These are phyloP conservation scores for Lepidium sativum DNA, from an alignment of 345 rosid species.

Conservation along the genomic window DNA sequence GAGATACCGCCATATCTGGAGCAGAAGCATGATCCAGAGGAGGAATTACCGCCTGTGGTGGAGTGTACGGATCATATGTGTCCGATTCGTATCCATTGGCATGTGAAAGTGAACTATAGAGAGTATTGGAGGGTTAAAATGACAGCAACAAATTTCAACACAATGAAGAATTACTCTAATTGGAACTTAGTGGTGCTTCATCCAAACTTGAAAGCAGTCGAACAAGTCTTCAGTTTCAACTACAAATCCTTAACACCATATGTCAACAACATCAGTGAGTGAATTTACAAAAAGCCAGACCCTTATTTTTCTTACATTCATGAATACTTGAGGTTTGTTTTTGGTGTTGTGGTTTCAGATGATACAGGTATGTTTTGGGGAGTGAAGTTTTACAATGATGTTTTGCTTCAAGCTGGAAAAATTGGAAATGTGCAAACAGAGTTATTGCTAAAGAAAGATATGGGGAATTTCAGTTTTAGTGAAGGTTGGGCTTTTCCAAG, in stretches of 20 bases:
- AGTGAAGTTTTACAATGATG: slow-evolving; percentile 55
- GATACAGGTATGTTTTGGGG: slow-evolving; percentile 91
- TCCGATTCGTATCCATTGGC: slow-evolving; percentile 80
- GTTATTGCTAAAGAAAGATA: slow-evolving; percentile 54
- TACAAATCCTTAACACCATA: slow-evolving; percentile 49
- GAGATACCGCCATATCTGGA: slow-evolving; percentile 33
- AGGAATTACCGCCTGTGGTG: slow-evolving; percentile 36
- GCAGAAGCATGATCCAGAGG: slow-evolving; percentile 35
- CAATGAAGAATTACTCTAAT: slow-evolving; percentile 51
- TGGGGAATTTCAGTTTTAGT: slow-evolving; percentile 41
- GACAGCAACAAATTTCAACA: slow-evolving; percentile 51
- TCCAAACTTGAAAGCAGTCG: slow-evolving; percentile 54
- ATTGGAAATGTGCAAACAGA: slow-evolving; percentile 68
- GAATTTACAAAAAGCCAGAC: background rate
- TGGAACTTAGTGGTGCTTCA: slow-evolving; percentile 84
- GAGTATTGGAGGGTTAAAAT: slow-evolving; percentile 76
- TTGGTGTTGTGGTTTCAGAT: slow-evolving; percentile 33
- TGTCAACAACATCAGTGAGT: slow-evolving; percentile 45
- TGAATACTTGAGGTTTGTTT: background rate
- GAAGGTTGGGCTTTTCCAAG: slow-evolving; percentile 89
- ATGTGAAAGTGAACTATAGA: slow-evolving; percentile 69
- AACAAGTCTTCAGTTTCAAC: slow-evolving; percentile 69
- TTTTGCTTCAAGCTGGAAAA: slow-evolving; percentile 53
- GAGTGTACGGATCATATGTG: slow-evolving; percentile 69
- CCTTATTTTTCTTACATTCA: background rate